Evolutionary conservation across 2,329 filamentous ascomycete species (phyloP).

Genomic region (Alternaria gansuensis): DNA sequence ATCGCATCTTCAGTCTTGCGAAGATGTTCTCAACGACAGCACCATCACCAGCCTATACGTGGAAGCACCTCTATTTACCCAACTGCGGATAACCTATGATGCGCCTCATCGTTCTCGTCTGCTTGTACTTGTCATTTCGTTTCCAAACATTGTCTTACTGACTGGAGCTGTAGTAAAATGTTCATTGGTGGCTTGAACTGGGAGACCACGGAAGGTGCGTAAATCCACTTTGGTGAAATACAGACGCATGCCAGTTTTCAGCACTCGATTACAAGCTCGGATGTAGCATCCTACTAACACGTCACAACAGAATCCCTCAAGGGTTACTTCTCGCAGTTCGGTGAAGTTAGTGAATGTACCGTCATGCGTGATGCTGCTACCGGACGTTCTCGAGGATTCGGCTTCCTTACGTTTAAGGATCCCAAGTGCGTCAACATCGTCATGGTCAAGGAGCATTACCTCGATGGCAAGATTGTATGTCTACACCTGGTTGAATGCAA

Average conservation of each 20-base stretch:
- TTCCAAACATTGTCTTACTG: constrained; percentile 22
- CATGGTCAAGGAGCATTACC: constrained; percentile 99
- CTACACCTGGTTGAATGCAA: constrained; percentile 29
- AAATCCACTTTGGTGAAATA: constrained; percentile 4
- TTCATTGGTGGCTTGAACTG: constrained; percentile 99
- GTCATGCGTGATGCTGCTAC: constrained; percentile 98
- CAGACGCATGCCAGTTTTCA: neutral
- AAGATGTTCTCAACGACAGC: neutral
- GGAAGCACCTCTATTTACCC: neutral
- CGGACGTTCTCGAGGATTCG: constrained; percentile 92
- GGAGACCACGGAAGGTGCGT: constrained; percentile 97
- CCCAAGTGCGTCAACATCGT: constrained; percentile 98
- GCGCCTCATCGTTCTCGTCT: constrained; percentile 16
- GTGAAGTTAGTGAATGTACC: constrained; percentile 95
- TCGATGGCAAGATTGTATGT: constrained; percentile 97
- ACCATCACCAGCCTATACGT: neutral
- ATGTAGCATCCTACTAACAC: constrained; percentile 1
- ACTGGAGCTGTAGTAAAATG: constrained; percentile 79
- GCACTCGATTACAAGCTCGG: too few relatives aligned
- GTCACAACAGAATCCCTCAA: constrained; percentile 80
- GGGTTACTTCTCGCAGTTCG: constrained; percentile 97
- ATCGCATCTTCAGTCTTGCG: neutral
- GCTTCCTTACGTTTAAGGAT: constrained; percentile 97
- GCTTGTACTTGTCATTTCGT: neutral
- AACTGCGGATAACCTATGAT: constrained; percentile 17